These are phyloP conservation scores for Byssoonygena ceratinophila DNA, from an alignment of 2,329 filamentous ascomycete genomes.

Conservation along the genomic window DNA sequence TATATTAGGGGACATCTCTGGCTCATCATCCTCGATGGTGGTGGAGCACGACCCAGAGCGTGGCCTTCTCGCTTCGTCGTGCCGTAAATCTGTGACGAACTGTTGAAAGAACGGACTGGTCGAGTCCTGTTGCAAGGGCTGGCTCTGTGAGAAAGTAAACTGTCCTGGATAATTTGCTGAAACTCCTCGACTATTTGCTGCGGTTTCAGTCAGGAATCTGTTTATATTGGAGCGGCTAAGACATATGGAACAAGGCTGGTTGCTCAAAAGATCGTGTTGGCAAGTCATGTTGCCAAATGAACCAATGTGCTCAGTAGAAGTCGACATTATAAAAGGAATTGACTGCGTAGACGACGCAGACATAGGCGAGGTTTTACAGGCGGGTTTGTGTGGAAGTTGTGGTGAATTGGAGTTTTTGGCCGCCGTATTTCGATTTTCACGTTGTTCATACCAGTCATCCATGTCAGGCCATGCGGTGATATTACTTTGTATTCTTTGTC, in stretches of 20 bases:
- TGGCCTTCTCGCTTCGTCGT: slow-evolving; percentile 12
- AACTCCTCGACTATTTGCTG: slow-evolving; percentile 33
- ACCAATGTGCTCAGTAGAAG: not conserved
- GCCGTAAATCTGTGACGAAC: slow-evolving; percentile 17
- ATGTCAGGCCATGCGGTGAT: slow-evolving; percentile 19
- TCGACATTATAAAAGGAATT: slow-evolving; percentile 17
- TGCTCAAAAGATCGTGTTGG: slow-evolving; percentile 7
- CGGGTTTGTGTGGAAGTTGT: not conserved
- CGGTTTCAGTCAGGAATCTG: slow-evolving; percentile 7
- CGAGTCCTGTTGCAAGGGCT: slow-evolving; percentile 3
- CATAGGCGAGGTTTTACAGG: slow-evolving; percentile 12
- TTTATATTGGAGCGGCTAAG: slow-evolving; percentile 20
- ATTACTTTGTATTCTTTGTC: slow-evolving; percentile 13
- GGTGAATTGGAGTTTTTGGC: not conserved
- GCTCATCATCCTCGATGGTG: slow-evolving; percentile 24
- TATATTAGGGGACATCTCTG: slow-evolving; percentile 24
- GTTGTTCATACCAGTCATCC: slow-evolving; percentile 10
- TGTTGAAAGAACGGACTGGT: slow-evolving; percentile 21
- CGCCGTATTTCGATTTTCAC: slow-evolving; percentile 1
- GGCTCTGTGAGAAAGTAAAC: slow-evolving; percentile 14
- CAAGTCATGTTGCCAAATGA: slow-evolving; percentile 1
- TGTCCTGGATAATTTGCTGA: slow-evolving; percentile 35
- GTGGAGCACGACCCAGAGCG: slow-evolving; percentile 21
- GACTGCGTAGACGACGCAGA: slow-evolving; percentile 17
- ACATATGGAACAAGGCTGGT: slow-evolving; percentile 6